Percentiles rank a stretch among this genome's conserved stretches.
Conservation (phyloP, 108 stramenopile species). For the Aurantiochytrium sp. region DNA sequence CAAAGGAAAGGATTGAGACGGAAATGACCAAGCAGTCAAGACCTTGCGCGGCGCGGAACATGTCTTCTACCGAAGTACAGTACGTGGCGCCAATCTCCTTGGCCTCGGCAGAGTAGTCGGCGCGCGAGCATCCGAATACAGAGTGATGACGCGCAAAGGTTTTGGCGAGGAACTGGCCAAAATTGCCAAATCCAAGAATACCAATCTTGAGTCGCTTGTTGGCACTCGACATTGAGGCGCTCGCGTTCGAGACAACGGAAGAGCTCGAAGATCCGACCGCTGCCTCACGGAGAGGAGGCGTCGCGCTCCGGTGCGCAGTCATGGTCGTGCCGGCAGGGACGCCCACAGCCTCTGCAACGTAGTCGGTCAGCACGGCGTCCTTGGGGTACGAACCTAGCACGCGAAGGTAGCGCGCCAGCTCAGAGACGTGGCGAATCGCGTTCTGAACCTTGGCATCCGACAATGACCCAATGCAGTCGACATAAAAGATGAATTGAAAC, state of each 20-base stretch:
- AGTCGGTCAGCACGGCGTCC: constrained; percentile 28
- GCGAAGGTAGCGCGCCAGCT: constrained; percentile 36
- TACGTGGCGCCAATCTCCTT: constrained; percentile 60
- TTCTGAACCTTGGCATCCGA: constrained; percentile 38
- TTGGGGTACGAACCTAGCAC: constrained; percentile 46
- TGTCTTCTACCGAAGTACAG: constrained; percentile 19
- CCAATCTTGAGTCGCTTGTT: constrained; percentile 69
- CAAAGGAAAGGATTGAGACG: constrained; percentile 74
- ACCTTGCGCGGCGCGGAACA: constrained; percentile 50
- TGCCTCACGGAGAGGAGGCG: not conserved
- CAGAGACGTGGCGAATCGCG: constrained; percentile 41
- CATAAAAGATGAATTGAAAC: constrained; percentile 49
- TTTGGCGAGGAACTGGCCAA: constrained; percentile 84
- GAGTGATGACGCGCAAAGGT: constrained; percentile 57
- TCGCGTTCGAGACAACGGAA: not conserved
- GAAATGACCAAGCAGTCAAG: constrained; percentile 73
- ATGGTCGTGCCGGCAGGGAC: not conserved
- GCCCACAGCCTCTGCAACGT: not conserved
- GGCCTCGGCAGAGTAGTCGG: constrained; percentile 67
- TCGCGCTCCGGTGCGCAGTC: not conserved
- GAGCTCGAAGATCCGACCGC: not conserved
- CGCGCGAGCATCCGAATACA: constrained; percentile 54
- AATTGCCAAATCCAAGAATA: constrained; percentile 81
- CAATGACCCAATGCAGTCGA: constrained; percentile 42
- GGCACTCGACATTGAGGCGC: not conserved